Base-by-base conservation (phyloP, 164 flowering plant species). In the Nymphaea thermarum region DNA sequence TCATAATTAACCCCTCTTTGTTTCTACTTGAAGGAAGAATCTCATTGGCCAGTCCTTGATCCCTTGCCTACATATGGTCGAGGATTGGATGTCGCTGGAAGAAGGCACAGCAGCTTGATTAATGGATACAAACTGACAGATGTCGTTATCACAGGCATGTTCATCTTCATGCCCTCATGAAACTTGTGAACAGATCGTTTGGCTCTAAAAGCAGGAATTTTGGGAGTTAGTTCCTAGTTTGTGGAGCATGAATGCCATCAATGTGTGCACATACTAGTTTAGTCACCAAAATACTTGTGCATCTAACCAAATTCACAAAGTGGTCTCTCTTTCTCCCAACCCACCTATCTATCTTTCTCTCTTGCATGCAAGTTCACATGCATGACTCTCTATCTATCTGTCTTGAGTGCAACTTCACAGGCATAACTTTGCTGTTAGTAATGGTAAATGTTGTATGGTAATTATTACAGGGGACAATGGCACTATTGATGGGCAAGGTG, bases 401-500 rank as follows among this genome's bases (percentile, higher is more conserved):
- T 65, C 10, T 55, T 61, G 44, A 3, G 61, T 64, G 4, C 64
- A 17, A 7, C 7, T 17, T 41, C 64, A 17, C 64, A 17, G 7
- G n/a, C n/a, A 62, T 62, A 3, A 62, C 64, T 11, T 11, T 62
- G 25, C 36, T 25, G 36, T 62, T 12, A 6, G 11, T 62, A 17
- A 6, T 11, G 3, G 2, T 8, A 62, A 4, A 62, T 41, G 3
- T 62, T 17, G 15, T 6, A 17, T 8, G n/a, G 45, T 43, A 14
- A 57, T 63, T 79, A 60, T 12, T 41, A n/a, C 77, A 91, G 99
- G 96, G 71, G 86, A 90, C 67, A 92, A 92, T 81, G 99, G 98
- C 66, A 88, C 94, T 41, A 80, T 95, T 6, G 90, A 95, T 77
- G 99, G 99, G 10, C 98, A 88, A 74, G 99, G 99, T 71, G 81